Evolutionary conservation across 768 basidiomycete species (phyloP).

Genomic region (Suillus subalutaceus): DNA sequence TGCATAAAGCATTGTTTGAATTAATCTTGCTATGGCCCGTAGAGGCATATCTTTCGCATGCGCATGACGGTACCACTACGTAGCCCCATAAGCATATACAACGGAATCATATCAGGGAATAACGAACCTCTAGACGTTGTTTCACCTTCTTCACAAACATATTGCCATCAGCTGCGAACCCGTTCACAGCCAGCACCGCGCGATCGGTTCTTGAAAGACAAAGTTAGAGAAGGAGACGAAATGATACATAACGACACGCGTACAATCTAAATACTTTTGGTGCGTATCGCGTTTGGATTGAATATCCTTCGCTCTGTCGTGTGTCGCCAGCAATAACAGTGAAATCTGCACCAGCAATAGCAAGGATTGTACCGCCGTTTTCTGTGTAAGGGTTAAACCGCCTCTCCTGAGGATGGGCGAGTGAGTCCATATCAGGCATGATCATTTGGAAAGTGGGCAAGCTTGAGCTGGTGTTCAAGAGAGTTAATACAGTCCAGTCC

Average conservation of each 20-base stretch:
- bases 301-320: constrained; percentile 95
- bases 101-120: not conserved
- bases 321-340: constrained; percentile 96
- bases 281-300: constrained; percentile 96
- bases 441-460: constrained; percentile 3
- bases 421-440: constrained; percentile 44
- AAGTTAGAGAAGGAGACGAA: constrained; percentile 3
- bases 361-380: constrained; percentile 96
- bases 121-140: constrained; percentile 88
- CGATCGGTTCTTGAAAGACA: constrained; percentile 72
- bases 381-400: constrained; percentile 89
- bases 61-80: constrained; percentile 95
- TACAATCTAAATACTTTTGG: constrained; percentile 94
- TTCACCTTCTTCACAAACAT: constrained; percentile 97
- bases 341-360: constrained; percentile 93
- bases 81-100: not conserved
- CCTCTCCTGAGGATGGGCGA: constrained; percentile 51
- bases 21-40: constrained; percentile 93
- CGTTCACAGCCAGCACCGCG: constrained; percentile 93
- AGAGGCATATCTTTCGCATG: constrained; percentile 98
- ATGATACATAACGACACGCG: constrained; percentile 34
- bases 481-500: not conserved
- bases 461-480: not conserved
- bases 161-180: constrained; percentile 96
- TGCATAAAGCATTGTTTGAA: constrained; percentile 97